A percentile compares a stretch with the other conserved stretches of the same genome.
These are phyloP conservation scores for Diaporthe citriasiana DNA, from an alignment of 2,329 filamentous ascomycete species.

Conservation along the genomic window DNA sequence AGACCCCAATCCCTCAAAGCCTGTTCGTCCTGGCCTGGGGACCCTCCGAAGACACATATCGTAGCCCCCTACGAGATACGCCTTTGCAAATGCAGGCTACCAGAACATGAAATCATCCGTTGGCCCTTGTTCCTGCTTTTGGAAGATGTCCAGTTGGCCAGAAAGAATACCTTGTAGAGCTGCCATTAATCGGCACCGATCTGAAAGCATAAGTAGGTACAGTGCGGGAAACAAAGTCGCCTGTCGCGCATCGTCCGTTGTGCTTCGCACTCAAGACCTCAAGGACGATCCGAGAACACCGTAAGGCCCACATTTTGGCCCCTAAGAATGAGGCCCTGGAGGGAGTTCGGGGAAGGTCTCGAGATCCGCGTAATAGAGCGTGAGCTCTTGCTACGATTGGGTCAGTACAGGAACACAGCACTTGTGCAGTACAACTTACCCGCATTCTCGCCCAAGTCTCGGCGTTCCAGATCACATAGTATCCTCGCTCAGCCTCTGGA, in stretches of 20 bases:
- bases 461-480: conserved; percentile 77
- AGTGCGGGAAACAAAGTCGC: conserved; percentile 11
- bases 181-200: conserved; percentile 3
- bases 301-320: conserved; percentile 16
- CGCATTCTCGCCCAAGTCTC: conserved; percentile 73
- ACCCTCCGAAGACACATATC: conserved; percentile 26
- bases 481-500: conserved; percentile 72
- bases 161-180: conserved; percentile 20
- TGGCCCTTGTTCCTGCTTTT: conserved; percentile 17
- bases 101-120: conserved; percentile 27
- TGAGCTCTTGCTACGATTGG: conserved; percentile 67
- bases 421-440: conserved; percentile 58
- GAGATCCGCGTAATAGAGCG: conserved; percentile 73
- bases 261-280: neutral
- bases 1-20: neutral
- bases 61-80: conserved; percentile 33
- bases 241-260: neutral
- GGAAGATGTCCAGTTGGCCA: neutral
- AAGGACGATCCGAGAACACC: conserved; percentile 17
- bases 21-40: conserved; percentile 12
- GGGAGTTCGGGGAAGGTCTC: conserved; percentile 58
- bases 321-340: conserved; percentile 36
- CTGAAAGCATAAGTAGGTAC: conserved; percentile 30
- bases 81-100: conserved; percentile 31
- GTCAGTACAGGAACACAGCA: conserved; percentile 41